Base-by-base conservation (phyloP, 306 rosid genomes). In the Cajanus cajan region DNA sequence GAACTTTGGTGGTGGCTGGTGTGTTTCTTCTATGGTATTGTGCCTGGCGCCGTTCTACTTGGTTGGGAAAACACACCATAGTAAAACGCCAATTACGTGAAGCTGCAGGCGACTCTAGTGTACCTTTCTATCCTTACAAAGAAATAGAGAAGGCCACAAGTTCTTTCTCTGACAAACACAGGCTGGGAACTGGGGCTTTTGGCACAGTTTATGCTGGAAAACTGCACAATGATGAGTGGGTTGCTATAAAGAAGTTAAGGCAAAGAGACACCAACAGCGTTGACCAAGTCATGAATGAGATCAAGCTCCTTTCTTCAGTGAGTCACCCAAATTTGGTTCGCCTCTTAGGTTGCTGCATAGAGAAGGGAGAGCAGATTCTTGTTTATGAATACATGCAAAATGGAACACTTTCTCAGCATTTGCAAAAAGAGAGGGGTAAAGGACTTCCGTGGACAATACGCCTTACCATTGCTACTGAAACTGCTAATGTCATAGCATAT, bases 211-310 rank as follows among this genome's bases (percentile, higher is more conserved):
- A 96, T 80, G 89, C 94, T 0, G 97, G 98, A 77, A 93, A 90
- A 83, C 83, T 95, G 73, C 89, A 87, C 75, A 87, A 84, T 68
- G 92, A 91, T 66, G 96, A 90, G 43, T 90, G 75, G 86, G 97
- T 95, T 82, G 99, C 99, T 37, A 89, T 95, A 31, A 93, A 95
- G 71, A 95, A 85, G 82, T 90, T 95, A 76, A 88, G 89, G 82
- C 71, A 91, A 22, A 89, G 96, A 87, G 99, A 96, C 85, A 80
- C 88, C 31, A 89, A 93, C 64, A 82, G 95, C 74, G 85, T 88
- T 80, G 99, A 91, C 76, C 97, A 93, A 85, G 96, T 93, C 75
- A 88, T 96, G 96, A 96, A 96, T 81, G 99, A 96, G 89, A 93
- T 96, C 87, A 93, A 85, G 77, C 96, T 96, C 36, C 96, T 96